phyloP scores from a whole-genome alignment of 805 yeast species.

The Wickerhamomyces bovis region DNA sequence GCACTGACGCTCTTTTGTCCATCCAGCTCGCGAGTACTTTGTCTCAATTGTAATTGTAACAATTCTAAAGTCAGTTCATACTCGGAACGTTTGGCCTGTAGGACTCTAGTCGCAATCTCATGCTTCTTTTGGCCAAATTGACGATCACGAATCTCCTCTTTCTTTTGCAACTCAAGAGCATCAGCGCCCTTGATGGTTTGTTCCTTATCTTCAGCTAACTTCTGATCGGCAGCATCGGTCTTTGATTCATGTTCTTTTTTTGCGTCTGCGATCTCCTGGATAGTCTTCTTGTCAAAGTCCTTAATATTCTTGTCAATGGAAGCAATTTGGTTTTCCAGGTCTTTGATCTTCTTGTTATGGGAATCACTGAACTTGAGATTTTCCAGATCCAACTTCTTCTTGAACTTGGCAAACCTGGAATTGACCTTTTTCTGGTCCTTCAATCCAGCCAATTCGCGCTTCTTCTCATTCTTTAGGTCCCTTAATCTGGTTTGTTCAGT shows the following conservation, averaged over 20 bases:
- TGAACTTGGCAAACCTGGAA: slow-evolving; percentile 22
- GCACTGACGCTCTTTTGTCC: slow-evolving; percentile 14
- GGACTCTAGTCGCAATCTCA: slow-evolving; percentile 20
- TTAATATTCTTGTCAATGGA: slow-evolving; percentile 16
- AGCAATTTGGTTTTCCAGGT: slow-evolving; percentile 18
- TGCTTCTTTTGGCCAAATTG: slow-evolving; percentile 19
- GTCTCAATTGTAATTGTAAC: slow-evolving; percentile 18
- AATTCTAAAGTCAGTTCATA: slow-evolving; percentile 20
- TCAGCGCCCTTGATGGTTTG: slow-evolving; percentile 12
- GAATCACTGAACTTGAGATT: slow-evolving; percentile 13
- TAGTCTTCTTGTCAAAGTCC: slow-evolving; percentile 16
- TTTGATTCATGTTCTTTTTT: slow-evolving; percentile 10
- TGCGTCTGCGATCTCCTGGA: slow-evolving; percentile 17
- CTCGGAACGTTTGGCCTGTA: slow-evolving; percentile 24
- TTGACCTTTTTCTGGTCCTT: slow-evolving; percentile 22
- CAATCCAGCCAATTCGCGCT: slow-evolving; percentile 19
- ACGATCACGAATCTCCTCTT: slow-evolving; percentile 14
- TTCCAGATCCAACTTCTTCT: slow-evolving; percentile 22
- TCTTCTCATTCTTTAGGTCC: slow-evolving; percentile 22
- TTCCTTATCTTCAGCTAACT: slow-evolving; percentile 16
- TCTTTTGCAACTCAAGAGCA: slow-evolving; percentile 12
- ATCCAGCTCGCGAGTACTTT: slow-evolving; percentile 20
- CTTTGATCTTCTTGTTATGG: slow-evolving; percentile 15
- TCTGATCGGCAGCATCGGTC: slow-evolving; percentile 15
- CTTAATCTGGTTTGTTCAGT: slow-evolving; percentile 19